These are phyloP conservation scores for Polytolypa hystricis DNA, from an alignment of 2,329 filamentous ascomycete genomes.

Conservation along the genomic window DNA sequence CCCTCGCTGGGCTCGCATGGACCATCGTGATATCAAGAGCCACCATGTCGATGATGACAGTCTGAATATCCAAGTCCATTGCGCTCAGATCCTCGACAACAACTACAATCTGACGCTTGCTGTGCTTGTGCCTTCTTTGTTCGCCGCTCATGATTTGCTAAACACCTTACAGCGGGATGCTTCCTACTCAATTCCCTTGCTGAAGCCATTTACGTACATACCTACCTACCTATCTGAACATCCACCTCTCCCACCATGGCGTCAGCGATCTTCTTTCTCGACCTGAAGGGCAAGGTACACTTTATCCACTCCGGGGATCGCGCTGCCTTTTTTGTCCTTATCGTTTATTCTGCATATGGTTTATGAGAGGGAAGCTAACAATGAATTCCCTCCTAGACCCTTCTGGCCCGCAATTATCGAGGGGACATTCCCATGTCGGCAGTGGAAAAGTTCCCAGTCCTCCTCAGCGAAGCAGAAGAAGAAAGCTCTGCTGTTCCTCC, in stretches of 20 bases:
- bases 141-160: constrained; percentile 2
- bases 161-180: constrained; percentile 3
- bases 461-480: constrained; percentile 97
- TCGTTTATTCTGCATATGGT: background rate
- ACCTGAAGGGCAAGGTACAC: constrained; percentile 96
- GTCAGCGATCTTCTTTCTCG: constrained; percentile 95
- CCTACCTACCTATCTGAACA: too few species aligned
- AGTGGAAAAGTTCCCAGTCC: constrained; percentile 92
- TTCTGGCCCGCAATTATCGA: constrained; percentile 94
- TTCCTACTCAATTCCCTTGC: background rate
- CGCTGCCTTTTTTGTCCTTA: too few species aligned
- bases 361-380: constrained; percentile 9
- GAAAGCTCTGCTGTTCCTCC: constrained; percentile 94
- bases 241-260: constrained; percentile 61
- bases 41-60: too few species aligned
- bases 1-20: too few species aligned
- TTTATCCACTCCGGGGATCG: too few species aligned
- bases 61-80: too few species aligned
- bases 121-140: background rate
- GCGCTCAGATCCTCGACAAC: too few species aligned
- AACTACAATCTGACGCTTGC: too few species aligned
- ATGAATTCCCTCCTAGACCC: constrained; percentile 55
- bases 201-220: constrained; percentile 6
- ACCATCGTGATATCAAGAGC: too few species aligned
- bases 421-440: constrained; percentile 99